Evolutionary conservation across 2,329 filamentous ascomycete species (phyloP), one percentile per base, ranked within the genome.

Genomic region (Fusarium denticulatum): DNA sequence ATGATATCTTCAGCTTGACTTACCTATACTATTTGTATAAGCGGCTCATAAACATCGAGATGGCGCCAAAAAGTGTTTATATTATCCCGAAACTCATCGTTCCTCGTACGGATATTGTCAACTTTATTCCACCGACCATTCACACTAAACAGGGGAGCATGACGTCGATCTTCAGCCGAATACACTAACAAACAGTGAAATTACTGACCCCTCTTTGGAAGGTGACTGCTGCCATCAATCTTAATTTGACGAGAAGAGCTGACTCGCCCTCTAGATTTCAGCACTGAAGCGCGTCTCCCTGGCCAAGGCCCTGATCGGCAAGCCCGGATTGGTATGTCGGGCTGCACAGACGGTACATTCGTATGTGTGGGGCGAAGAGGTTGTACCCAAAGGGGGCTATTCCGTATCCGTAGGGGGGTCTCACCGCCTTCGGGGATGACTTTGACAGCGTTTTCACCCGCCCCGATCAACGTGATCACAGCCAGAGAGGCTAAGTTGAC

Each of bases 191-290:
- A 43, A 24, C 32, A 43, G 57, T 68, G 58, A 72, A 55, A 72
- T 73, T 61, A 70, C 49, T 53, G 30, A 32, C 39, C 70, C 67
- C 40, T 67, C 46, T 66, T 62, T 52, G 53, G 70, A 28, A 71
- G 70, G 60, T 71, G 64, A 73, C n/a, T n/a, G 40, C 30, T 49
- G 43, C 37, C 46, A 55, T 60, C 70, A 72, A 71, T 73, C 37
- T 72, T 70, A 65, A 56, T 69, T 45, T 40, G 32, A 66, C 47
- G 30, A 66, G 32, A 46, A 32, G 42, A 30, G 50, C 64, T 72
- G 60, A 63, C 69, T 75, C 72, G 68, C 39, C 61, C 36, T 40
- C 43, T 30, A 67, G 43, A 30, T 28, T 55, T 52, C 64, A 36
- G 24, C n/a, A 64, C 15, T 59, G 39, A 52, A 50, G 53, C 63